phyloP scores from a whole-genome alignment of 1,139 yeast genomes.

The Nakaseomyces bracarensis region DNA sequence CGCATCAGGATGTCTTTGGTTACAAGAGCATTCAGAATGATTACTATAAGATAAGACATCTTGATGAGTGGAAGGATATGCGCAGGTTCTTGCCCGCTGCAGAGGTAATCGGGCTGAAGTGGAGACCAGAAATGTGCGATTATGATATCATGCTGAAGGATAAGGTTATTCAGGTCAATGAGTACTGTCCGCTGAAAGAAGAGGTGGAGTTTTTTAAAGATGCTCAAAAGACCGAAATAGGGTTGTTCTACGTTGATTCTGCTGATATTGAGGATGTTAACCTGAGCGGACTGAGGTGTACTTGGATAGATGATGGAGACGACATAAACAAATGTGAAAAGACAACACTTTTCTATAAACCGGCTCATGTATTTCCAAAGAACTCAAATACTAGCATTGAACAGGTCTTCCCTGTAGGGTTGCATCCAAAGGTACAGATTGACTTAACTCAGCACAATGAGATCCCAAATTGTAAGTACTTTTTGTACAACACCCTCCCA shows the following conservation, averaged over 20 bases:
- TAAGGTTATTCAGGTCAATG: slow-evolving; percentile 14
- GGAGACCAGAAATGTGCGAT: slow-evolving; percentile 15
- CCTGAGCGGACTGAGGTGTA: slow-evolving; percentile 27
- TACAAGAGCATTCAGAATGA: background rate
- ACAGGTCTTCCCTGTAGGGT: slow-evolving; percentile 37
- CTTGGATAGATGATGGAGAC: slow-evolving; percentile 17
- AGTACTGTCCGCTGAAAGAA: slow-evolving; percentile 14
- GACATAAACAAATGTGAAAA: slow-evolving; percentile 23
- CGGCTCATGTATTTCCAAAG: slow-evolving; percentile 14
- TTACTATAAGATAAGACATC: background rate
- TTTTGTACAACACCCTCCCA: slow-evolving; percentile 27
- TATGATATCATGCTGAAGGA: slow-evolving; percentile 19
- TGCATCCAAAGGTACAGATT: slow-evolving; percentile 37
- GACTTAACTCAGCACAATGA: slow-evolving; percentile 13
- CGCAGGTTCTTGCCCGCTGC: slow-evolving; percentile 9
- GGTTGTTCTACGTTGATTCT: slow-evolving; percentile 24
- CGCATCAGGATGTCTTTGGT: too few relatives aligned
- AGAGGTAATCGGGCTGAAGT: slow-evolving; percentile 6
- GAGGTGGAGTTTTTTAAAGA: slow-evolving; percentile 7
- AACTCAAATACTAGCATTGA: slow-evolving; percentile 9
- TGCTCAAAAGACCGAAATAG: slow-evolving; percentile 21
- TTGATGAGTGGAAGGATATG: slow-evolving; percentile 7
- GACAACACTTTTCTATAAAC: slow-evolving; percentile 23
- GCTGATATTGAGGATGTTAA: slow-evolving; percentile 21
- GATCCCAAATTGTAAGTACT: slow-evolving; percentile 30